These are phyloP conservation scores for Corchorus olitorius DNA, from an alignment of 345 rosid genomes.

Conservation along the genomic window DNA sequence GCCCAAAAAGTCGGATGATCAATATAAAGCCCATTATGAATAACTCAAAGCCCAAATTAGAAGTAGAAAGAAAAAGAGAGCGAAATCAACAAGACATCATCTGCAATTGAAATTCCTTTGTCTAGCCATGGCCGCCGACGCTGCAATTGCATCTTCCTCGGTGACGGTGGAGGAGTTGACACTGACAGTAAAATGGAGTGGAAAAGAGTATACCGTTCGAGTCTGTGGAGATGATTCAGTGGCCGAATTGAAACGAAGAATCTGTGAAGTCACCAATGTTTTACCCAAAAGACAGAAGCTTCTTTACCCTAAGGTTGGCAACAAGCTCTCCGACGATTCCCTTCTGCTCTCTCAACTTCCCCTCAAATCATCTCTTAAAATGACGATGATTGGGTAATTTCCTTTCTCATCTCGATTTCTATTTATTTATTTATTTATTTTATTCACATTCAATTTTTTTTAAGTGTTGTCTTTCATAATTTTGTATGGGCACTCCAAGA, in stretches of 20 bases:
- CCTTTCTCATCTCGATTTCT: slow-evolving; percentile 4
- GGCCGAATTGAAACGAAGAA: slow-evolving; percentile 88
- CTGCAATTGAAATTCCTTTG: neutral
- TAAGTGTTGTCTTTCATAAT: neutral
- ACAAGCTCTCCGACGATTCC: slow-evolving; percentile 79
- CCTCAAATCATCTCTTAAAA: slow-evolving; percentile 84
- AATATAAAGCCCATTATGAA: too few species aligned
- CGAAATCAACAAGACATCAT: neutral
- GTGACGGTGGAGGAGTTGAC: slow-evolving; percentile 79
- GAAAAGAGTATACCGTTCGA: slow-evolving; percentile 84
- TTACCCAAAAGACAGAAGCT: slow-evolving; percentile 95
- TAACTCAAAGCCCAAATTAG: neutral
- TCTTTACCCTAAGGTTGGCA: slow-evolving; percentile 87
- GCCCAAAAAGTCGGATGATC: neutral
- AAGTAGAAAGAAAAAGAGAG: neutral
- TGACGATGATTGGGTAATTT: slow-evolving; percentile 91
- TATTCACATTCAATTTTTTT: neutral
- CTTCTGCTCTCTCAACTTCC: slow-evolving; percentile 71
- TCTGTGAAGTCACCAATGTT: slow-evolving; percentile 80
- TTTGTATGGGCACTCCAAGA: neutral
- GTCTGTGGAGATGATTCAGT: slow-evolving; percentile 90
- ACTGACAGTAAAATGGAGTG: slow-evolving; percentile 82
- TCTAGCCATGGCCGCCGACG: slow-evolving; percentile 15
- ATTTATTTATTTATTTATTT: neutral
- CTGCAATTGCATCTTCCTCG: slow-evolving; percentile 35